phyloP scores from a whole-genome alignment of 192 early-diverging fungal genomes.

The Coemansia sp. region DNA sequence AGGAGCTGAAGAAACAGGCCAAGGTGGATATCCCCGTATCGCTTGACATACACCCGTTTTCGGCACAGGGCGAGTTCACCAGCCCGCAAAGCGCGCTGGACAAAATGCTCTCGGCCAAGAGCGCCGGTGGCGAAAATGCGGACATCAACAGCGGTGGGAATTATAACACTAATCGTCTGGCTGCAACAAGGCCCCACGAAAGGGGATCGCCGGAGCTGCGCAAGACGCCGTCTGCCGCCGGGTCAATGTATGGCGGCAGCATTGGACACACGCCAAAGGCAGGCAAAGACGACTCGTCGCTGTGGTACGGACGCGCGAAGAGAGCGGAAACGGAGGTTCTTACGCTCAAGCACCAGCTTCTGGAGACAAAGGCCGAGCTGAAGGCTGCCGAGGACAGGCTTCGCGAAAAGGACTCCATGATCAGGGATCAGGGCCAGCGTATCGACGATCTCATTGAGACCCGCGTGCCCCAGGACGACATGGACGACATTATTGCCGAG shows the following conservation, averaged over 20 bases:
- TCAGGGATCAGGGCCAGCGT: conserved; percentile 38
- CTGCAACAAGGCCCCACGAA: background rate
- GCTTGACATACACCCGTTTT: conserved; percentile 45
- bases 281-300: conserved; percentile 5
- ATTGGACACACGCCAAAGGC: conserved; percentile 8
- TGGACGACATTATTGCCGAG: conserved; percentile 45
- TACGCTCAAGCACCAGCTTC: conserved; percentile 47
- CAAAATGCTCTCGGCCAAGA: conserved; percentile 39
- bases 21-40: conserved; percentile 50
- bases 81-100: conserved; percentile 38
- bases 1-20: conserved; percentile 35
- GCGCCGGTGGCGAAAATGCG: conserved; percentile 4
- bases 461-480: conserved; percentile 50
- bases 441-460: conserved; percentile 50
- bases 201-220: background rate
- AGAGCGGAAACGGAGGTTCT: conserved; percentile 40
- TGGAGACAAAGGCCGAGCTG: conserved; percentile 50
- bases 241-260: background rate
- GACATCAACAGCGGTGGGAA: conserved; percentile 1
- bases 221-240: conserved; percentile 2
- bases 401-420: conserved; percentile 46
- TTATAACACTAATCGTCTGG: background rate
- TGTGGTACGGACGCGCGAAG: conserved; percentile 13
- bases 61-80: conserved; percentile 16
- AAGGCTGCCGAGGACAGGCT: conserved; percentile 44